Evolutionary conservation across 2,329 filamentous ascomycete species (phyloP).

Genomic region (Sporothrix sp.): DNA sequence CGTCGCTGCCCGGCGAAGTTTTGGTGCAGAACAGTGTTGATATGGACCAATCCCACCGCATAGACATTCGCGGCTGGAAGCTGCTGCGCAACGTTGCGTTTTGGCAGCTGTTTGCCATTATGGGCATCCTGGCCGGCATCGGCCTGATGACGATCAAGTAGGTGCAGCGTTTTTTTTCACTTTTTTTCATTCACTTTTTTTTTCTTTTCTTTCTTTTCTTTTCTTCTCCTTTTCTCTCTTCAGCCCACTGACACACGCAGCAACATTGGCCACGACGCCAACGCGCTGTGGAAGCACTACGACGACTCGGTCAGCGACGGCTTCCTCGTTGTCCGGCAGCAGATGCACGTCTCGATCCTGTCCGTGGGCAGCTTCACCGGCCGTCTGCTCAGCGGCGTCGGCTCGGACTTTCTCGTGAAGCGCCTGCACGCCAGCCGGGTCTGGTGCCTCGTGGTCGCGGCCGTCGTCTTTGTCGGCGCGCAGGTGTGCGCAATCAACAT

Average conservation of each 20-base stretch:
- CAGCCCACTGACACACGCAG: conserved; percentile 32
- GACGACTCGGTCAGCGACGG: conserved; percentile 61
- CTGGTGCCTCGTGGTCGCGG: conserved; percentile 80
- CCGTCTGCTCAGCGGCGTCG: conserved; percentile 70
- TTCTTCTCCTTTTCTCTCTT: neutral
- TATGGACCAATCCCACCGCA: conserved; percentile 63
- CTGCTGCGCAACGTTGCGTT: conserved; percentile 68
- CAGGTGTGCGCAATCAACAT: conserved; percentile 70
- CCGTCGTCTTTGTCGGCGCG: conserved; percentile 65
- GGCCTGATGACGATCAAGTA: conserved; percentile 99
- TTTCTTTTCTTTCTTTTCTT: conserved; percentile 3
- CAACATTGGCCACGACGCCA: conserved; percentile 87
- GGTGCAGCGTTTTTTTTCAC: conserved; percentile 25
- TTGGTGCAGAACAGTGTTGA: conserved; percentile 53
- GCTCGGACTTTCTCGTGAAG: conserved; percentile 83
- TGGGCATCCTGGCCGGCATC: conserved; percentile 85
- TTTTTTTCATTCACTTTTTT: conserved; percentile 2
- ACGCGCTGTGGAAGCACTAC: conserved; percentile 80
- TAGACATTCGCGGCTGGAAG: conserved; percentile 82
- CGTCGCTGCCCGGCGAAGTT: conserved; percentile 40
- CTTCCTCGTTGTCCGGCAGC: conserved; percentile 71
- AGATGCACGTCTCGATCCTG: conserved; percentile 90
- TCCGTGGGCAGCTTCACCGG: conserved; percentile 80
- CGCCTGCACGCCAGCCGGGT: conserved; percentile 69
- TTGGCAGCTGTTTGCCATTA: conserved; percentile 80